Percentiles rank a stretch among this genome's conserved stretches.
phyloP scores from a whole-genome alignment of 2,329 filamentous ascomycete species.

The Sporothrix phasma region DNA sequence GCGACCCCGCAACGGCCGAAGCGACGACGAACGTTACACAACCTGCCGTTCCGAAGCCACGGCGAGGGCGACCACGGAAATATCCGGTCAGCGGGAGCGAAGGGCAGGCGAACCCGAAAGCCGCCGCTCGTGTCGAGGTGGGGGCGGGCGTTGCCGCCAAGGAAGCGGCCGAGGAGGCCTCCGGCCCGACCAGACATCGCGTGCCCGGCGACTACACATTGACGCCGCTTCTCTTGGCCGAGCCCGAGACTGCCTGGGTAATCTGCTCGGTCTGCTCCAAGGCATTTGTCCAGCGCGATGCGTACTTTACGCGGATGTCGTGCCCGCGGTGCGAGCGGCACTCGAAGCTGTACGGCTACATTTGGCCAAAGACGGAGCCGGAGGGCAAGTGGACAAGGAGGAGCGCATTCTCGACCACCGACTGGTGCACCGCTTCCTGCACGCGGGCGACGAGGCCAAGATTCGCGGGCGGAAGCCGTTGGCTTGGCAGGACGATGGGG shows the following conservation, averaged over 20 bases:
- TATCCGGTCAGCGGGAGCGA: background rate
- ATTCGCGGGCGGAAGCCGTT: conserved; percentile 33
- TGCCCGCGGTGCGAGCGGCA: conserved; percentile 93
- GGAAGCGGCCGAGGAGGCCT: background rate
- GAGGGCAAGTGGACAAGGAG: conserved; percentile 65
- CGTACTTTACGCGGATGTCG: conserved; percentile 73
- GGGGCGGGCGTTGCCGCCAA: background rate
- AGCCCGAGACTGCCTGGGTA: conserved; percentile 73
- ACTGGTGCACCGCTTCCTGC: conserved; percentile 75
- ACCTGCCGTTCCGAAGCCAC: background rate
- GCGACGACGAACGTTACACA: background rate
- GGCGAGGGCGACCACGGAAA: conserved; percentile 6
- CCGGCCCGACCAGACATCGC: conserved; percentile 28
- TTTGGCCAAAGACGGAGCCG: conserved; percentile 91
- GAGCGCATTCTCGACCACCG: conserved; percentile 72
- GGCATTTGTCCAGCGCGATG: conserved; percentile 79
- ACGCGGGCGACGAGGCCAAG: conserved; percentile 55
- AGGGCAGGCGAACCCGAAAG: background rate
- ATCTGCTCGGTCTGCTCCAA: conserved; percentile 75
- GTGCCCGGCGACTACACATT: conserved; percentile 73
- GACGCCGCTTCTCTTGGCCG: conserved; percentile 63
- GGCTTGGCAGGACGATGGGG: background rate
- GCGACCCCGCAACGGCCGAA: background rate
- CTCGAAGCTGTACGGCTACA: conserved; percentile 87
- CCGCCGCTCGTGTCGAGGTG: background rate